A percentile compares a stretch with the other conserved stretches of the same genome.
phyloP scores from a whole-genome alignment of 441 rosid genomes.

The Syzygium malaccense region DNA sequence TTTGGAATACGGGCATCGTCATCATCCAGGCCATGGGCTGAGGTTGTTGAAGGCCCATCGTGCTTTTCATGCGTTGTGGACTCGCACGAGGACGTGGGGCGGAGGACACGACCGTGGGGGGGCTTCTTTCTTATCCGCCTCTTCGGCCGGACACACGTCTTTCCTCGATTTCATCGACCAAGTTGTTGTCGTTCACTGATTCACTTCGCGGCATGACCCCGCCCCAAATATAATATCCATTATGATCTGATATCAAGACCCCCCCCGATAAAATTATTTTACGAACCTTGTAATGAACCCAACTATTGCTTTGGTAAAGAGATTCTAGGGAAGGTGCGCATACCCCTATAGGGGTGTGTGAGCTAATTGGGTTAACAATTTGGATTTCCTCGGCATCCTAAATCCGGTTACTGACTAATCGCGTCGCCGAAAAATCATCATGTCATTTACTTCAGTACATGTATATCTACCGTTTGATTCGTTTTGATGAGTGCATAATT shows the following conservation, averaged over 20 bases:
- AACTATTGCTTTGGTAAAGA: background rate
- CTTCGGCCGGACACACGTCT: background rate
- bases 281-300: background rate
- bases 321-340: background rate
- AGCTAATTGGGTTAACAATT: background rate
- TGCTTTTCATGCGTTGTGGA: background rate
- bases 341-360: background rate
- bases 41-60: background rate
- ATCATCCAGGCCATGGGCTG: background rate
- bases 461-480: background rate
- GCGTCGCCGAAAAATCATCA: background rate
- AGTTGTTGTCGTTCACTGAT: background rate
- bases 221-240: background rate
- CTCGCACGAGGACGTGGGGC: background rate
- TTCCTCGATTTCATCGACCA: background rate
- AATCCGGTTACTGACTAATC: rapidly evolving
- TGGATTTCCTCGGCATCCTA: background rate
- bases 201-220: background rate
- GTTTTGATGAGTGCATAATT: rapidly evolving
- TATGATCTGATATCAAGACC: background rate
- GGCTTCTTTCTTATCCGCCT: background rate
- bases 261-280: background rate
- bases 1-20: background rate
- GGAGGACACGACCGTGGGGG: background rate
- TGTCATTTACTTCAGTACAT: background rate